These are phyloP conservation scores for sunflower (Helianthus annuus) DNA, from an alignment of 129 eudicot species.

Conservation along the genomic window DNA sequence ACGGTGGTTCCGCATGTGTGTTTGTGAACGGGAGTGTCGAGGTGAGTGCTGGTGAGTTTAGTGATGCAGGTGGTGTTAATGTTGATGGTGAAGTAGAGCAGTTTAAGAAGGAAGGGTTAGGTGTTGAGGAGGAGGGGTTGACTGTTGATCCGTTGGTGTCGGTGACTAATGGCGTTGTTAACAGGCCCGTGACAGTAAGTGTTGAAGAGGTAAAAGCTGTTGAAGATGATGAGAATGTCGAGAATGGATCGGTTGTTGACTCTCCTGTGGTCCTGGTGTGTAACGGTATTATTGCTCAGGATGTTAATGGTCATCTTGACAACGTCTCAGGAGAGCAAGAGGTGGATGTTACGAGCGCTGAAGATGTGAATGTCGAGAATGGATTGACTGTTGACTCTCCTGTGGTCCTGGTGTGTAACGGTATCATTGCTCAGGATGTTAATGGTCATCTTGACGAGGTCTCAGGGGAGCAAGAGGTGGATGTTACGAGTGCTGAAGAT, in stretches of 20 bases:
- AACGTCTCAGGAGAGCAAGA: not conserved
- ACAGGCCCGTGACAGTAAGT: slow-evolving; percentile 10
- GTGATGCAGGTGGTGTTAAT: slow-evolving; percentile 13
- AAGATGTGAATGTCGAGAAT: slow-evolving; percentile 22
- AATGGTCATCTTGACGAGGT: not conserved
- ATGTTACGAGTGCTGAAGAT: slow-evolving; percentile 16
- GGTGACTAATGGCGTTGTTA: slow-evolving; percentile 21
- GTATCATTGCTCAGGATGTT: not conserved
- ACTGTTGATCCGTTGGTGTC: slow-evolving; percentile 14
- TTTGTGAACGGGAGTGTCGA: slow-evolving; percentile 36
- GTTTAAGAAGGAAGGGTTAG: slow-evolving; percentile 25
- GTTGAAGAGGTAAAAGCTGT: slow-evolving; percentile 24
- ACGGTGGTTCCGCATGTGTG: slow-evolving; percentile 37
- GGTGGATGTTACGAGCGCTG: not conserved
- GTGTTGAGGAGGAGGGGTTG: slow-evolving; percentile 20
- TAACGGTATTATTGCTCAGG: slow-evolving; percentile 4
- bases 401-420: slow-evolving; percentile 13
- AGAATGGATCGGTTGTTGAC: slow-evolving; percentile 26
- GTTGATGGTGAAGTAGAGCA: slow-evolving; percentile 29
- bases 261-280: slow-evolving; percentile 1
- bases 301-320: slow-evolving; percentile 15
- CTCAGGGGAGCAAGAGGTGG: slow-evolving; percentile 1
- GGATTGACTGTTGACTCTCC: slow-evolving; percentile 16
- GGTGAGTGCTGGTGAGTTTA: slow-evolving; percentile 29
- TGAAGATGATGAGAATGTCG: slow-evolving; percentile 11